Conservation (phyloP, 345 rosid genomes). For the Euphorbia pulcherrima region DNA sequence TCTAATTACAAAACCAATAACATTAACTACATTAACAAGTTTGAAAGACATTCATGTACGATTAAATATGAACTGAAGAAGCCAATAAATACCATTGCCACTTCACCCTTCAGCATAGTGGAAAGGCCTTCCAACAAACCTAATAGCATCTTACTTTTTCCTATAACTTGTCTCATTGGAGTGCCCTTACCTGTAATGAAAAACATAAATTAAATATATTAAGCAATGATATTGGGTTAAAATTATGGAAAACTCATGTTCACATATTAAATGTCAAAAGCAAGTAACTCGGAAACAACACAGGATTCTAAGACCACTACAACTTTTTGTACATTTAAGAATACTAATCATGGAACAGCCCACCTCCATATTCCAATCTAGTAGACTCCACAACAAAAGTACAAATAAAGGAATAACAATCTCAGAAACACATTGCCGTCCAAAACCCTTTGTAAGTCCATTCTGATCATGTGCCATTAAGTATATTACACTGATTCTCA, state of each 20-base stretch:
- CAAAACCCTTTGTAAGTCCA: too few species aligned
- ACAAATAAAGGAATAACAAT: too few species aligned
- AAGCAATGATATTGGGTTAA: conserved; percentile 3
- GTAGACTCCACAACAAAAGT: conserved; percentile 76
- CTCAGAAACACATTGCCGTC: too few species aligned
- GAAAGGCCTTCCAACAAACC: conserved; percentile 92
- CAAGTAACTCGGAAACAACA: neutral
- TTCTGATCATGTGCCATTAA: too few species aligned
- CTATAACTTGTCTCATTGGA: conserved; percentile 68
- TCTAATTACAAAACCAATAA: too few species aligned
- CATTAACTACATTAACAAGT: too few species aligned
- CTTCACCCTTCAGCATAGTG: conserved; percentile 91
- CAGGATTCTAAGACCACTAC: neutral
- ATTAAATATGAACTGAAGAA: too few species aligned
- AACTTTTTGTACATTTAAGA: neutral
- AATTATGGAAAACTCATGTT: conserved; percentile 2
- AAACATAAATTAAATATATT: too few species aligned
- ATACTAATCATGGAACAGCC: conserved; percentile 13
- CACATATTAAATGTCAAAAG: neutral
- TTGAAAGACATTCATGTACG: too few species aligned
- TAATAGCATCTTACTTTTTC: conserved; percentile 81
- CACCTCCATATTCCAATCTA: conserved; percentile 76
- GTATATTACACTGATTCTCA: too few species aligned
- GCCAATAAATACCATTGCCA: conserved; percentile 78
- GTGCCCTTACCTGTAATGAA: conserved; percentile 65